Percentiles rank a stretch among this genome's conserved stretches.
Conservation (phyloP, 176 grass and related monocot genomes). For the Phoenix roebelenii region DNA sequence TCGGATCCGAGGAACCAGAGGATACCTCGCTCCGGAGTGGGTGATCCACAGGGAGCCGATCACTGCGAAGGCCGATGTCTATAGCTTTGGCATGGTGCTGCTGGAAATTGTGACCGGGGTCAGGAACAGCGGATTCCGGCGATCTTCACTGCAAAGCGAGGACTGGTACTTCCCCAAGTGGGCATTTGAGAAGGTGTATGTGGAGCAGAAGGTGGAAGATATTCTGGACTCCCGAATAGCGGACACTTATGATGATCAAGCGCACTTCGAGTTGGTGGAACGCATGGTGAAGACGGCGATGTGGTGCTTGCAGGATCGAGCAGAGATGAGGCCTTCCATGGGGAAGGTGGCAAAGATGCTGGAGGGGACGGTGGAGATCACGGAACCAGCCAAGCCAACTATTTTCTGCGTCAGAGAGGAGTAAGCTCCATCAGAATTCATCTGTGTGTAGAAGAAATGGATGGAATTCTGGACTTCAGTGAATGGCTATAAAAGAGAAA, state of each 20-base stretch:
- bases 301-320: constrained; percentile 96
- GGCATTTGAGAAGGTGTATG: constrained; percentile 87
- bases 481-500: constrained; percentile 9
- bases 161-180: constrained; percentile 86
- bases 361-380: constrained; percentile 85
- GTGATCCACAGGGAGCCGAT: constrained; percentile 90
- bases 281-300: constrained; percentile 96
- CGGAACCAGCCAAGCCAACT: constrained; percentile 21
- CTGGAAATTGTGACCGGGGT: constrained; percentile 79
- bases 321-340: constrained; percentile 77
- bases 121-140: constrained; percentile 67
- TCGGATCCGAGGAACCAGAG: constrained; percentile 59
- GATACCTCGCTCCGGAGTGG: constrained; percentile 93
- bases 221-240: constrained; percentile 63
- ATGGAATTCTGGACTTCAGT: not conserved
- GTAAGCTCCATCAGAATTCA: too few relatives aligned
- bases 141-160: constrained; percentile 63
- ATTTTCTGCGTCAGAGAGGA: too few relatives aligned
- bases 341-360: constrained; percentile 96
- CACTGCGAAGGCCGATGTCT: constrained; percentile 89
- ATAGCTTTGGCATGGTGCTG: constrained; percentile 94
- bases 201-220: constrained; percentile 65
- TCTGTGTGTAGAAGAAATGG: too few relatives aligned
- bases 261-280: constrained; percentile 43
- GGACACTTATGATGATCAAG: constrained; percentile 31